phyloP scores from a whole-genome alignment of 2,329 filamentous ascomycete genomes.

The Acarospora socialis region DNA sequence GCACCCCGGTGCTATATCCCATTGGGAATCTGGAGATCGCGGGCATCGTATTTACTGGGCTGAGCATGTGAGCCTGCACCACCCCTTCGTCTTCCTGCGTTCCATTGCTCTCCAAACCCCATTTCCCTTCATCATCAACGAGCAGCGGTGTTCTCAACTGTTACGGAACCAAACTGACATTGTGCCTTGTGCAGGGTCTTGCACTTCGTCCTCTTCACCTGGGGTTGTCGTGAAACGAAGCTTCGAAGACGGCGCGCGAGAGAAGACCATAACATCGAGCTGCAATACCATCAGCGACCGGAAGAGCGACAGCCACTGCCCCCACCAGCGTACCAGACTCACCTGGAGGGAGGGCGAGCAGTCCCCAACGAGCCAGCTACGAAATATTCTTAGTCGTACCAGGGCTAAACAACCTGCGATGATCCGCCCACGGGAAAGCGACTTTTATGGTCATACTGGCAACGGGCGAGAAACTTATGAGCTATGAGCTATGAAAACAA shows the following conservation, averaged over 20 bases:
- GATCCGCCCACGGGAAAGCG: no score
- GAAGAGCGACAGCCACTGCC: slow-evolving; percentile 9
- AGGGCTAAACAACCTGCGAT: no score
- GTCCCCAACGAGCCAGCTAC: no score
- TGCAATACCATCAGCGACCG: slow-evolving; percentile 11
- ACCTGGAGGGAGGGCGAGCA: no score
- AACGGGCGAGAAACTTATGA: no score
- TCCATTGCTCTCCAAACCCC: no score
- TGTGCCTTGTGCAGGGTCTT: slow-evolving; percentile 7
- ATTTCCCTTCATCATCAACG: neutral
- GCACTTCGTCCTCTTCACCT: slow-evolving; percentile 11
- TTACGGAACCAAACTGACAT: no score
- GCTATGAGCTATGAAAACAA: no score
- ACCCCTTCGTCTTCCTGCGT: no score
- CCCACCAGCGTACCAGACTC: slow-evolving; percentile 11
- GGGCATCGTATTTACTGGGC: slow-evolving; percentile 11
- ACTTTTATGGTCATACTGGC: no score
- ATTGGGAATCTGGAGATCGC: slow-evolving; percentile 12
- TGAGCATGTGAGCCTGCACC: slow-evolving; percentile 8
- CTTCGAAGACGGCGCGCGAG: slow-evolving; percentile 5
- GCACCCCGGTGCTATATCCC: slow-evolving; percentile 11
- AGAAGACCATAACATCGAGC: slow-evolving; percentile 9
- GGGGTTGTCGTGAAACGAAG: slow-evolving; percentile 10
- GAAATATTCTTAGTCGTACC: no score
- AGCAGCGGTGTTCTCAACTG: neutral